phyloP scores from a whole-genome alignment of 202 grass and related monocot species.

The Cymbopogon flexuosus region DNA sequence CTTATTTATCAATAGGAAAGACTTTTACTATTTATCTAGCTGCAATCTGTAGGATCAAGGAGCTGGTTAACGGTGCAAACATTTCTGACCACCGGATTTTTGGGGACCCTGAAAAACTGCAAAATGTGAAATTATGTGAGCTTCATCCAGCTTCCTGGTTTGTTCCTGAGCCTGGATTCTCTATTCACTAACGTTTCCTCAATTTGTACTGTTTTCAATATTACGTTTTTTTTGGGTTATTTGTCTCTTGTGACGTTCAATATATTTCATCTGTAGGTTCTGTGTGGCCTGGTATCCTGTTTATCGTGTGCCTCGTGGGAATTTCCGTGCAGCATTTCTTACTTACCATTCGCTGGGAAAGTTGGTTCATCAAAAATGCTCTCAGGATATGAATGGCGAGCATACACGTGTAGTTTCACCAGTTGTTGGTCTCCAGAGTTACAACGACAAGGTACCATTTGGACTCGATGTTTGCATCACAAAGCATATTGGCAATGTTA shows the following conservation, averaged over 20 bases:
- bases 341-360: conserved; percentile 68
- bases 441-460: conserved; percentile 62
- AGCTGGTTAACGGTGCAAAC: conserved; percentile 34
- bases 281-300: conserved; percentile 75
- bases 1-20: neutral
- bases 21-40: neutral
- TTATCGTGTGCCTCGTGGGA: conserved; percentile 63
- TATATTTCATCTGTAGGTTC: conserved; percentile 46
- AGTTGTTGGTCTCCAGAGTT: conserved; percentile 60
- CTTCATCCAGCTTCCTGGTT: conserved; percentile 73
- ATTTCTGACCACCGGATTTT: conserved; percentile 14
- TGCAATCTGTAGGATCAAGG: conserved; percentile 52
- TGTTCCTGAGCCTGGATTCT: conserved; percentile 22
- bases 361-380: conserved; percentile 43
- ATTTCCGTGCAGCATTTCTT: conserved; percentile 56
- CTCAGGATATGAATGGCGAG: conserved; percentile 5
- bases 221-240: conserved; percentile 9
- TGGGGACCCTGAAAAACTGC: conserved; percentile 48
- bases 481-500: neutral
- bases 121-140: conserved; percentile 43
- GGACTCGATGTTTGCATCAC: neutral
- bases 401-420: conserved; percentile 37
- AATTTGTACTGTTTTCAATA: neutral
- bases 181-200: conserved; percentile 13
- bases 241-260: neutral